These are phyloP conservation scores for Rhodofomes roseus DNA, from an alignment of 1,284 basidiomycete genomes.

Conservation along the genomic window DNA sequence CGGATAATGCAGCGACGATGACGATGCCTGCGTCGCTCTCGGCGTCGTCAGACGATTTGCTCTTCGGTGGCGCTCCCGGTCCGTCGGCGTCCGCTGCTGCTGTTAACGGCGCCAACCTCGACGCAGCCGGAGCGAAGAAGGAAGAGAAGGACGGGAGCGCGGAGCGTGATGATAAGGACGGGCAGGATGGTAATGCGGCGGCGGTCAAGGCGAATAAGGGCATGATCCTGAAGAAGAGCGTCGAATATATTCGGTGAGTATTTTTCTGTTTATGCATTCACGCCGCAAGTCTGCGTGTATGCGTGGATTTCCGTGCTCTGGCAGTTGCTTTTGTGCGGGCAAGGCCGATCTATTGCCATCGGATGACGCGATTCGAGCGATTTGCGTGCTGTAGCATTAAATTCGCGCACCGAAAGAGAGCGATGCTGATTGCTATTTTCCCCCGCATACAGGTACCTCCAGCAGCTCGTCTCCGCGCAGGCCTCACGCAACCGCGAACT, in stretches of 20 bases:
- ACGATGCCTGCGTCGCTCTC: slow-evolving; percentile 29
- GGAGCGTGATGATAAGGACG: slow-evolving; percentile 20
- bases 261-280: background rate
- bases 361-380: too few species aligned
- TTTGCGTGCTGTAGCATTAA: too few species aligned
- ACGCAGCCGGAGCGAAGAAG: slow-evolving; percentile 21
- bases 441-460: slow-evolving; percentile 60
- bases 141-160: slow-evolving; percentile 19
- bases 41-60: slow-evolving; percentile 27
- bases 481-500: slow-evolving; percentile 73
- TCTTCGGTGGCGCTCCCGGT: slow-evolving; percentile 22
- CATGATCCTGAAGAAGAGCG: slow-evolving; percentile 84
- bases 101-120: background rate
- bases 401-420: too few species aligned
- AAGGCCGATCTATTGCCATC: too few species aligned
- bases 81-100: background rate
- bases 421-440: background rate
- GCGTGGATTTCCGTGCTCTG: too few species aligned
- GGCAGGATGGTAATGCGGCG: slow-evolving; percentile 18
- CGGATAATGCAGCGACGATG: slow-evolving; percentile 19
- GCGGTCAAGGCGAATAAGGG: slow-evolving; percentile 85
- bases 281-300: background rate
- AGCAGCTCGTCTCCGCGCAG: slow-evolving; percentile 78
- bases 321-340: too few species aligned
- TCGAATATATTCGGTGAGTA: slow-evolving; percentile 77